phyloP scores from a whole-genome alignment of 2,329 filamentous ascomycete genomes.

The Phyllosticta capitalensis region DNA sequence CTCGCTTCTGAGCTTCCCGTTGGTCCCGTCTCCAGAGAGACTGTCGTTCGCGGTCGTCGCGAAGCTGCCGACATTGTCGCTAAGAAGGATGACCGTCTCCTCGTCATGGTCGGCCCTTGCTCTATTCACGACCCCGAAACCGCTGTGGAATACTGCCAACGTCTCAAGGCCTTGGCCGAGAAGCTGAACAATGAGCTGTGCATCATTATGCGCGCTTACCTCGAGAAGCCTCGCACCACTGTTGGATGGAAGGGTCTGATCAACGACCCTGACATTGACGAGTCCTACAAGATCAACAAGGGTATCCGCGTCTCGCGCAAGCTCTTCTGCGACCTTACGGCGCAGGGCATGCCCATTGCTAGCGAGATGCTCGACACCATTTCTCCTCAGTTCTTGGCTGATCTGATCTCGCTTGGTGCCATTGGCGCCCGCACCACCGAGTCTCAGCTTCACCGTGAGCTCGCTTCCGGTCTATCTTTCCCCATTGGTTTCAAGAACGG shows the following conservation, averaged over 20 bases:
- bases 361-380: conserved; percentile 99
- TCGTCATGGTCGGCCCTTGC: conserved; percentile 92
- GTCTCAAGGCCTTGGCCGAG: conserved; percentile 66
- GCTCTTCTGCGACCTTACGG: conserved; percentile 85
- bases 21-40: conserved; percentile 50
- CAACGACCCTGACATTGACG: conserved; percentile 97
- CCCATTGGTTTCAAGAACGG: conserved; percentile 99
- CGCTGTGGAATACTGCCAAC: conserved; percentile 78
- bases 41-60: conserved; percentile 61
- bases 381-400: conserved; percentile 92
- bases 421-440: conserved; percentile 95
- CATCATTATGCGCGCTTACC: conserved; percentile 96
- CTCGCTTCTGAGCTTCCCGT: conserved; percentile 77
- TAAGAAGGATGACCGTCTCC: conserved; percentile 71
- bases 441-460: conserved; percentile 89
- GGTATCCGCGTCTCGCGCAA: conserved; percentile 85
- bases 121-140: conserved; percentile 89
- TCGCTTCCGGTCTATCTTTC: conserved; percentile 91
- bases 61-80: conserved; percentile 67
- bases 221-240: conserved; percentile 96
- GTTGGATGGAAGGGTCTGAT: conserved; percentile 99
- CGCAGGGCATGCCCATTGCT: conserved; percentile 83
- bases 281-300: conserved; percentile 98
- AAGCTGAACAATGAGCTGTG: conserved; percentile 75
- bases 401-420: conserved; percentile 89